Base-by-base conservation (phyloP, 78 protist genomes). In the Planoprotostelium fungivorum region DNA sequence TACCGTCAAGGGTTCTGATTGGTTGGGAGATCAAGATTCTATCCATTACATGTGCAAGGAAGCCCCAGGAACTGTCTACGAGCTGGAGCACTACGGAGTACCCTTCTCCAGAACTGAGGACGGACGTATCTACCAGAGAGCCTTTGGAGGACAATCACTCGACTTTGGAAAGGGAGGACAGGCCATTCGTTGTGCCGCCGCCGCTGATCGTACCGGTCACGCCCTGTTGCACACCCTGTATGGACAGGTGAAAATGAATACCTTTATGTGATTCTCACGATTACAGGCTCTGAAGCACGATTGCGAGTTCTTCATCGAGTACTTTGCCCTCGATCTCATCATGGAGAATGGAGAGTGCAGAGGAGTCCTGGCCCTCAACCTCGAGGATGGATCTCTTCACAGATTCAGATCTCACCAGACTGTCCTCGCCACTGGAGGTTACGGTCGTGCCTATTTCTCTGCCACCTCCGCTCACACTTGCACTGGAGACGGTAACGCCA, bases 121-220 rank as follows among this genome's bases (percentile, higher is more conserved):
- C 38, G 99, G 99, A 37, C 86, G 88, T 28, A 95, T 95, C 37
- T 97, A 96, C 83, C 98, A 97, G 95, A 91, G 98, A 31, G 98
- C 98, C 9, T 97, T 97, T 63, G 99, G 99, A 29, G 99, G 99
- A 34, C 97, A 97, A 90, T 73, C 92, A 34, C 89, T 89, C 87
- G 85, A 86, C 91, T 73, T 34, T 39, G 90, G 91, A n/a, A 51
- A 86, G 85, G 97, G 96, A 9, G 96, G 97, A 0, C 98, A 94
- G 38, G 98, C 99, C 29, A 88, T 93, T 39, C 98, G 99, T 34
- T 96, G 98, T 92, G 96, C 98, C n/a, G 97, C 98, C 29, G 99
- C 97, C 28, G 99, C 99, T 0, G 99, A 99, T 94, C 97, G 99
- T n/a, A 99, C 99, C 1, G 99, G 99, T 23, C 99, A 99, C 93